Evolutionary conservation across 768 basidiomycete species (phyloP).

Genomic region (Butyriboletus loyo): DNA sequence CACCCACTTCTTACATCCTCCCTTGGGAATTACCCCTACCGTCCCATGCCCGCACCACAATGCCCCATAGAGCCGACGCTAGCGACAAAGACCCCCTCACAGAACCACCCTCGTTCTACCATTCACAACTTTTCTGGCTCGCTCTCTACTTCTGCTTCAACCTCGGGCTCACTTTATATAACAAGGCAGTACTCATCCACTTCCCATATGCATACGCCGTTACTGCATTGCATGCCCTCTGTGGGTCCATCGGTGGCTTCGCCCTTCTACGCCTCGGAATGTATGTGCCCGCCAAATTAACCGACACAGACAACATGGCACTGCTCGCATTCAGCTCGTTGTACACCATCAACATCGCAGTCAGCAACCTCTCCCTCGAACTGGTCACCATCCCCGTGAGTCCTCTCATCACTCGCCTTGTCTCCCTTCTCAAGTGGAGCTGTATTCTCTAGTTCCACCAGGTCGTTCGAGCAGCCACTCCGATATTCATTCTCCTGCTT

Average conservation of each 20-base stretch:
- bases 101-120: conserved; percentile 21
- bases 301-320: conserved; percentile 50
- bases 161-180: conserved; percentile 88
- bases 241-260: conserved; percentile 78
- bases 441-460: conserved; percentile 77
- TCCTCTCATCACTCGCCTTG: conserved; percentile 9
- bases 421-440: neutral
- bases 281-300: conserved; percentile 57
- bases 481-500: conserved; percentile 86
- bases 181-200: conserved; percentile 86
- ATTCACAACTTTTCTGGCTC: conserved; percentile 57
- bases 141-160: conserved; percentile 86
- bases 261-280: conserved; percentile 54
- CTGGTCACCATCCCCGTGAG: conserved; percentile 87
- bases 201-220: conserved; percentile 97
- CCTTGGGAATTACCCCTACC: conserved; percentile 22
- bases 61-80: neutral
- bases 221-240: conserved; percentile 88
- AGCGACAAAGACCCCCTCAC: conserved; percentile 5
- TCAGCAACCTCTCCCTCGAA: conserved; percentile 87
- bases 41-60: conserved; percentile 2
- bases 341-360: conserved; percentile 92
- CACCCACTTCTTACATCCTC: conserved; percentile 9
- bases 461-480: conserved; percentile 89
- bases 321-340: conserved; percentile 82